Evolutionary conservation across 768 basidiomycete species (phyloP).

Genomic region (Mycena kentingensis): DNA sequence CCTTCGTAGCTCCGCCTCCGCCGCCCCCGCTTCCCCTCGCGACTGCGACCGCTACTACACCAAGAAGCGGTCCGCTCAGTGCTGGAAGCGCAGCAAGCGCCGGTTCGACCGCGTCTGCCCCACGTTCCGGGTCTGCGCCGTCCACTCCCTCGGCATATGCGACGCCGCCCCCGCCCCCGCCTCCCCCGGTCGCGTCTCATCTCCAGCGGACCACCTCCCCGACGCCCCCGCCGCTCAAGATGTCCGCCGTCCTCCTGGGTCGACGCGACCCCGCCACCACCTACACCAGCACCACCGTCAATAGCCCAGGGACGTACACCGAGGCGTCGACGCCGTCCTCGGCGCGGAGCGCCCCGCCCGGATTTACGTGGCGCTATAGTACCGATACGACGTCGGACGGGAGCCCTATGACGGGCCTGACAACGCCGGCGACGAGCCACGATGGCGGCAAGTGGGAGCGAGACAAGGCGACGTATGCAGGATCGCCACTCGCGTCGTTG

Average conservation of each 20-base stretch:
- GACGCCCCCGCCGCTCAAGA: slow-evolving; percentile 19
- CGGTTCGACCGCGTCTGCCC: too few relatives aligned
- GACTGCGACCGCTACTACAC: too few relatives aligned
- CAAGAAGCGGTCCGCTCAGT: not conserved
- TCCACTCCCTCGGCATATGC: too few relatives aligned
- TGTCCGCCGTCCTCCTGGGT: slow-evolving; percentile 13
- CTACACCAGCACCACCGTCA: not conserved
- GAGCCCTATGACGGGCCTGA: slow-evolving; percentile 16
- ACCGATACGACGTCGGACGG: slow-evolving; percentile 1
- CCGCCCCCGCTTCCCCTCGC: not conserved
- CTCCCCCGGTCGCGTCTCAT: too few relatives aligned
- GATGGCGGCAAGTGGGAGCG: not conserved
- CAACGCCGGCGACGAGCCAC: slow-evolving; percentile 14
- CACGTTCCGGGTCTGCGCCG: not conserved
- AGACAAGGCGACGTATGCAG: not conserved
- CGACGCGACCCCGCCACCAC: not conserved
- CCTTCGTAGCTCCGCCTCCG: not conserved
- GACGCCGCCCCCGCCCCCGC: too few relatives aligned
- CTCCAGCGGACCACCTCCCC: slow-evolving; percentile 7
- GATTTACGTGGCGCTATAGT: not conserved
- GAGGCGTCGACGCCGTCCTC: slow-evolving; percentile 11
- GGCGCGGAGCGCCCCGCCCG: slow-evolving; percentile 3
- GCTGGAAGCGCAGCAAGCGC: too few relatives aligned
- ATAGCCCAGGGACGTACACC: not conserved
- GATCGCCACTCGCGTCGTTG: not conserved